These are phyloP conservation scores for Penicillium ucsense DNA, from an alignment of 495 filamentous ascomycete genomes.

Conservation along the genomic window DNA sequence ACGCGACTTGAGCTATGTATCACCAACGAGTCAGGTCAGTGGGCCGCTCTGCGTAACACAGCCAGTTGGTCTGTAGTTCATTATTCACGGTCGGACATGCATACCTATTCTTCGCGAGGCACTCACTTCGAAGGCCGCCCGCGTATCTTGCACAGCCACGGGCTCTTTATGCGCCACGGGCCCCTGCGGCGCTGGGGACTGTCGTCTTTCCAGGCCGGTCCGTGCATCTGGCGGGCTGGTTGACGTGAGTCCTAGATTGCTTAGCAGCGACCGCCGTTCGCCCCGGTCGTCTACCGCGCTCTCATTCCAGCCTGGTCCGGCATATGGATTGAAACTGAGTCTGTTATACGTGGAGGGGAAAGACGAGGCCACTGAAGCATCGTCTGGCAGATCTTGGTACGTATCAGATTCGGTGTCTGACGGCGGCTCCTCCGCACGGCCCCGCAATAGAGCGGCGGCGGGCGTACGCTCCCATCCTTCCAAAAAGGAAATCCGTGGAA, in stretches of 20 bases:
- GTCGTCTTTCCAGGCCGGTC: slow-evolving; percentile 3
- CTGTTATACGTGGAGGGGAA: slow-evolving; percentile 34
- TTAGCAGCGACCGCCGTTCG: slow-evolving; percentile 20
- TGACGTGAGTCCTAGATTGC: slow-evolving; percentile 12
- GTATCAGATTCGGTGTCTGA: slow-evolving; percentile 23
- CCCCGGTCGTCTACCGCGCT: slow-evolving; percentile 17
- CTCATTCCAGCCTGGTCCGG: slow-evolving; percentile 32
- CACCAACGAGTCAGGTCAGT: neutral
- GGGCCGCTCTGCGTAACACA: no score
- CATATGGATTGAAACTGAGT: slow-evolving; percentile 38
- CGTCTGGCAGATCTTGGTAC: slow-evolving; percentile 27
- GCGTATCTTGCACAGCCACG: slow-evolving; percentile 29
- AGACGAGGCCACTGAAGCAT: slow-evolving; percentile 26
- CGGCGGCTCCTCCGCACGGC: slow-evolving; percentile 9
- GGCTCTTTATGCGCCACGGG: slow-evolving; percentile 6
- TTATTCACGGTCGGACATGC: slow-evolving; percentile 10
- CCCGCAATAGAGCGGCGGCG: slow-evolving; percentile 21
- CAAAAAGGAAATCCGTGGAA: slow-evolving; percentile 27
- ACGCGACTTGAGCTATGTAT: slow-evolving; percentile 28
- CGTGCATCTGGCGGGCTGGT: slow-evolving; percentile 15
- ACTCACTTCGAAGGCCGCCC: slow-evolving; percentile 62
- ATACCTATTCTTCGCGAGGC: slow-evolving; percentile 53
- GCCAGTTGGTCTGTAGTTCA: no score
- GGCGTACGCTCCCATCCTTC: slow-evolving; percentile 37
- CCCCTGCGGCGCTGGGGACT: neutral